phyloP scores from a whole-genome alignment of 192 early-diverging fungal genomes.

The Diversispora epigaea region DNA sequence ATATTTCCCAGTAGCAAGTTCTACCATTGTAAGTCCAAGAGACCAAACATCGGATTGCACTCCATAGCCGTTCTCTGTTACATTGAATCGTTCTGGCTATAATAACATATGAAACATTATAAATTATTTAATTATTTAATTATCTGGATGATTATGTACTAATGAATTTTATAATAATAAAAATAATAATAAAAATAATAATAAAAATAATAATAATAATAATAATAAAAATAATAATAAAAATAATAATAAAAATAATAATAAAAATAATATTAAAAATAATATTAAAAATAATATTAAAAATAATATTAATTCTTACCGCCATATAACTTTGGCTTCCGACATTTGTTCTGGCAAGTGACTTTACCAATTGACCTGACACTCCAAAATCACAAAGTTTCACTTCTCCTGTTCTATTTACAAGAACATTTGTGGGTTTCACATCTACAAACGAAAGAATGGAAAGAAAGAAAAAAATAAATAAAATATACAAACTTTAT shows the following conservation, averaged over 20 bases:
- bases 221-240: constrained; percentile 28
- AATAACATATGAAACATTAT: constrained; percentile 6
- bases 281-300: constrained; percentile 26
- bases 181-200: background rate
- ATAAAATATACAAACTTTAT: background rate
- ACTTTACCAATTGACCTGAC: constrained; percentile 83
- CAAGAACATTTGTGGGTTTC: constrained; percentile 93
- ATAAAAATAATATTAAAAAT: constrained; percentile 24
- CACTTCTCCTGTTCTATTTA: constrained; percentile 82
- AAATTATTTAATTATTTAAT: background rate
- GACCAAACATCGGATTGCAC: constrained; percentile 95
- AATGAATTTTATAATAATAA: constrained; percentile 10
- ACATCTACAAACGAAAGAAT: constrained; percentile 61
- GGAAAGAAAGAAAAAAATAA: background rate
- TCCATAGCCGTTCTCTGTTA: constrained; percentile 61
- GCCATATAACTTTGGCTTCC: constrained; percentile 97
- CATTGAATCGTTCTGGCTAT: constrained; percentile 85
- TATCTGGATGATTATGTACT: background rate
- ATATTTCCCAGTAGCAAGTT: constrained; percentile 77
- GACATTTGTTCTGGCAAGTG: constrained; percentile 89
- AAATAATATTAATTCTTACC: constrained; percentile 43
- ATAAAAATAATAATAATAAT: constrained; percentile 25
- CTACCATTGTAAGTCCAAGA: constrained; percentile 83
- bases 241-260: constrained; percentile 22
- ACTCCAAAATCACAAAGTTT: constrained; percentile 98